Evolutionary conservation across 176 grass and related monocot species (phyloP), one percentile per base, ranked within the genome.

Genomic region (Phoenix dactylifera): DNA sequence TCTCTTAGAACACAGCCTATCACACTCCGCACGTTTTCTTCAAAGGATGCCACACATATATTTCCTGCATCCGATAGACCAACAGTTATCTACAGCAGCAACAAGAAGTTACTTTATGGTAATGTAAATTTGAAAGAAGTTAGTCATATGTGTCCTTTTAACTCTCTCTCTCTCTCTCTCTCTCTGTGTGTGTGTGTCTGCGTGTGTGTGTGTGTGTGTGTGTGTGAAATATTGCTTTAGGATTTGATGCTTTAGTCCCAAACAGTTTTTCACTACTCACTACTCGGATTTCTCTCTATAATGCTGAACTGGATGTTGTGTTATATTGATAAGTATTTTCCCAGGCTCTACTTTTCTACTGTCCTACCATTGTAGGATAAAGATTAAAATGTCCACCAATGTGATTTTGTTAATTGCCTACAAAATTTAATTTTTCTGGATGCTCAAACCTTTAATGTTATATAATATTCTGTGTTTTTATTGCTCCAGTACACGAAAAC

Each of bases 111-210:
- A 20, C 83, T 96, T 32, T 96, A 96, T 69, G 90, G 86, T 70
- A 96, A 96, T 87, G 86, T 96, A 26, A 96, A 90, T 85, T 70
- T 90, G 54, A 90, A 96, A 78, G 91, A 96, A 82, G 91, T 96
- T 63, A 87, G 85, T 51, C 91, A 96, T 54, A 96, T 96, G 91
- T 96, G 91, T 59, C 91, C 83, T 68, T 96, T 96, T 55, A 90
- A 96, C 70, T 87, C 91, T 52, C 83, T 86, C 54, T 83, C 83
- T 68, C 87, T 96, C 68, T 80, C 39, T 58, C 22, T 63, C 9
- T 39, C 23, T 54, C 44, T 24, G 14, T 58, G 5, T 54, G 17
- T 54, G 20, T 20, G 20, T 20, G 20, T 20, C 0, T 20, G 20
- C 0, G 20, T 20, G 20, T 20, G 26, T 24, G 14, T 53, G 6